Evolutionary conservation across 768 basidiomycete species (phyloP), one percentile per base, ranked within the genome.

Genomic region (Solioccasus polychromus): DNA sequence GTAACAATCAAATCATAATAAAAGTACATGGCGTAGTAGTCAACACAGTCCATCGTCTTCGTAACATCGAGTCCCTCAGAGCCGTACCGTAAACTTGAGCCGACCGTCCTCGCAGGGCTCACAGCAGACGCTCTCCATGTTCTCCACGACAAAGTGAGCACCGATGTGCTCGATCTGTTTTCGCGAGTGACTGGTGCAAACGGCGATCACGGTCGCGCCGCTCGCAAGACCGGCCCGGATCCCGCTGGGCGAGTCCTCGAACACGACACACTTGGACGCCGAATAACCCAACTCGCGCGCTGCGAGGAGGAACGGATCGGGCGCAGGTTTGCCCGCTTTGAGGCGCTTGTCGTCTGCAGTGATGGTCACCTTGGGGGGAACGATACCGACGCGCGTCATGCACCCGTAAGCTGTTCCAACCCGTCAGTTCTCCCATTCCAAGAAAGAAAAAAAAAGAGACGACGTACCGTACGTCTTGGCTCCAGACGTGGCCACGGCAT

Each of bases 321-420:
- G 79, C 1, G 78, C 77, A 23, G 80, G 80, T 62, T 82, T 81
- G 19, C 80, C 80, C 0, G 77, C 77, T 59, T 82, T 80, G 53
- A 87, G 73, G 26, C 84, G 80, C 54, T 81, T 78, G 71, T 87
- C 83, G 60, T 87, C 85, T 32, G 83, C 85, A 22, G 85, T 88
- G 64, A 88, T 83, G 23, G 83, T 86, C 31, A 86, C 77, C 36
- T 69, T 63, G 19, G 85, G 85, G 8, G 82, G 80, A 2, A 69
- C 70, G 64, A 87, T 86, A 11, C 82, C 83, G 23, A 83, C 84
- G 36, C 83, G 80, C 5, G 73, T 74, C 75, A 86, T 79, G 55
- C 82, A 83, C n/a, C 83, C 83, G 53, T 79, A 68, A 17, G 82
- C 78, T 80, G 40, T 30, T 2, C n/a, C n/a, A n/a, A n/a, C n/a